Evolutionary conservation across 768 basidiomycete genomes (phyloP).

Genomic region (Agrocybe pediades): DNA sequence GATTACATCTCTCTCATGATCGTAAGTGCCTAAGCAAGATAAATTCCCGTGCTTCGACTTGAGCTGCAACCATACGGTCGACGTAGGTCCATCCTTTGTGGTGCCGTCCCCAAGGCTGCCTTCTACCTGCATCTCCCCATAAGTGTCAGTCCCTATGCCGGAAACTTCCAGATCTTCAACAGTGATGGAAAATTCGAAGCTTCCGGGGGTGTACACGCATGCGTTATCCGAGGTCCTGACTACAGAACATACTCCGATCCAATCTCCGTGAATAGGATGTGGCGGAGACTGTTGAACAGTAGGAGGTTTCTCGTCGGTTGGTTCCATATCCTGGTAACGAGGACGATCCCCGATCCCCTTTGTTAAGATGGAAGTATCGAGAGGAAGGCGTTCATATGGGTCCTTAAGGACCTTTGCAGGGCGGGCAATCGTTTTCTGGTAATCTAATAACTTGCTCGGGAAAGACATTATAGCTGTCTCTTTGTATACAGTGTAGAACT

Average conservation of each 20-base stretch:
- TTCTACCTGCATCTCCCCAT: neutral
- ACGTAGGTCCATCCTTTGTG: no score
- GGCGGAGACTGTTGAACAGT: no score
- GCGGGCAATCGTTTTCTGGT: neutral
- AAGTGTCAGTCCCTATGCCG: neutral
- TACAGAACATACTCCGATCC: neutral
- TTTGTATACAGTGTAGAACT: neutral
- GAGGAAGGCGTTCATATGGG: neutral
- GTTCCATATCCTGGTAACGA: neutral
- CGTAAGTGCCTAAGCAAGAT: no score
- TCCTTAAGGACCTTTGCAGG: no score
- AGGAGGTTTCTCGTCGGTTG: neutral
- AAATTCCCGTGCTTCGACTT: no score
- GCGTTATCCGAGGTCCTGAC: neutral
- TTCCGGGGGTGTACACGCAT: neutral
- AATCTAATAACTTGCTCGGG: slow-evolving; percentile 5
- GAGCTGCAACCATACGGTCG: no score
- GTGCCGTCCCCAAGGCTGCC: no score
- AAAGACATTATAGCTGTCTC: neutral
- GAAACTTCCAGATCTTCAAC: neutral
- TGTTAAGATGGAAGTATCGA: neutral
- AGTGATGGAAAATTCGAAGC: neutral
- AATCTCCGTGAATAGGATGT: neutral
- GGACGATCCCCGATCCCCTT: neutral
- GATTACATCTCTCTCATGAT: no score